phyloP scores from a whole-genome alignment of 148 eudicot genomes.

The Rhododendron simsii region DNA sequence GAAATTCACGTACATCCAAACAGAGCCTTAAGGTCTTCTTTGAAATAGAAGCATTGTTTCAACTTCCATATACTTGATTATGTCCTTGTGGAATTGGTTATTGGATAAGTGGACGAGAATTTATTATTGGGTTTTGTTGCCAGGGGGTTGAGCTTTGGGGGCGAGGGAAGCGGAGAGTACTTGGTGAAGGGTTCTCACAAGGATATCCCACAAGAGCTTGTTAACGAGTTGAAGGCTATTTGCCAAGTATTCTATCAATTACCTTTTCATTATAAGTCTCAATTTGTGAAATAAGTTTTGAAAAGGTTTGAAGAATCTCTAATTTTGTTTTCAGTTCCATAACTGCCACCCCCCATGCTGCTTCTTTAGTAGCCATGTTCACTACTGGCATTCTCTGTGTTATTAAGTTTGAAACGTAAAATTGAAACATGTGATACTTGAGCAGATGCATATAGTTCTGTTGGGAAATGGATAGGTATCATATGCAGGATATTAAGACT shows the following conservation, averaged over 20 bases:
- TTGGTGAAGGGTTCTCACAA: slow-evolving; percentile 63
- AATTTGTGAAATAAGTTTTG: background rate
- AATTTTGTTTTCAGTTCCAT: background rate
- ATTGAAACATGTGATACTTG: background rate
- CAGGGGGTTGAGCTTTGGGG: slow-evolving; percentile 51
- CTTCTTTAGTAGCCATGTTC: background rate
- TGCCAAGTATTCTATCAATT: slow-evolving; percentile 53
- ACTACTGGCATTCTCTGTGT: background rate
- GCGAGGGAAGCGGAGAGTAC: slow-evolving; percentile 69
- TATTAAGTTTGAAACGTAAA: background rate
- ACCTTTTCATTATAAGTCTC: background rate
- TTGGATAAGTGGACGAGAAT: background rate
- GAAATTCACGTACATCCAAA: background rate
- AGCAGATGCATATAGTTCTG: background rate
- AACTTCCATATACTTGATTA: background rate
- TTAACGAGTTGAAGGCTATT: slow-evolving; percentile 66
- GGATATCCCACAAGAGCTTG: slow-evolving; percentile 64
- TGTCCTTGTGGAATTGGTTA: background rate
- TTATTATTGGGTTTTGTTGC: background rate
- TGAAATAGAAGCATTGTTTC: background rate
- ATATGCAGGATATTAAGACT: background rate
- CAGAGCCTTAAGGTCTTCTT: background rate
- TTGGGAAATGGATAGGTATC: background rate
- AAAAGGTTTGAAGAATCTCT: background rate
- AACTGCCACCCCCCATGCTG: background rate